Evolutionary conservation across 108 stramenopile species (phyloP).

Genomic region (Schizochytrium sp.): DNA sequence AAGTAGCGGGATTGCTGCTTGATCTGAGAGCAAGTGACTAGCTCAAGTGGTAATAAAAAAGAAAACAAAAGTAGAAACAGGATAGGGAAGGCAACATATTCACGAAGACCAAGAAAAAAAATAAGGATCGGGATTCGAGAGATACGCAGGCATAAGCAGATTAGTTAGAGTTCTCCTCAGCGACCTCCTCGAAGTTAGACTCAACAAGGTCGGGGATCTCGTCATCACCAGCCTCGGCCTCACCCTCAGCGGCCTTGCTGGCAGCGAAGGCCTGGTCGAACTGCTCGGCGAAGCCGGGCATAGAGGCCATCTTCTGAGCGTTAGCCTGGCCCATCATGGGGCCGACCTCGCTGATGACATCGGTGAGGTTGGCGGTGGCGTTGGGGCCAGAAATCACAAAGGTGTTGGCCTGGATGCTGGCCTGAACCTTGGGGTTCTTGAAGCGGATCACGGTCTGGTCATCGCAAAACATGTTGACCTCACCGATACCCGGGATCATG

Average conservation of each 20-base stretch:
- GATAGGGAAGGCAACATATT: too few species aligned
- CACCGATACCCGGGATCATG: slow-evolving; percentile 97
- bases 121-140: too few species aligned
- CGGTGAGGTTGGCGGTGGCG: slow-evolving; percentile 92
- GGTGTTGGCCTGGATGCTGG: slow-evolving; percentile 94
- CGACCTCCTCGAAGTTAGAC: slow-evolving; percentile 90
- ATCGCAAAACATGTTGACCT: slow-evolving; percentile 98
- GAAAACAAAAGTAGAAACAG: too few species aligned
- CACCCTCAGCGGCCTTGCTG: slow-evolving; percentile 67
- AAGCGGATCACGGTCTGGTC: slow-evolving; percentile 97
- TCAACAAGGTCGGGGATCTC: slow-evolving; percentile 96
- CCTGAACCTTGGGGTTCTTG: slow-evolving; percentile 90
- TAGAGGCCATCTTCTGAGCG: slow-evolving; percentile 74
- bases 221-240: slow-evolving; percentile 84
- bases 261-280: slow-evolving; percentile 57
- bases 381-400: slow-evolving; percentile 92
- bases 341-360: slow-evolving; percentile 84
- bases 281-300: slow-evolving; percentile 63
- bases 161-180: slow-evolving; percentile 71
- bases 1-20: too few species aligned
- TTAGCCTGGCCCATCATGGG: slow-evolving; percentile 83
- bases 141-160: too few species aligned
- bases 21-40: too few species aligned
- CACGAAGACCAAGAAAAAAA: too few species aligned
- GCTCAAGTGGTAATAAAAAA: too few species aligned